Evolutionary conservation across 2,329 filamentous ascomycete genomes (phyloP), one percentile per base, ranked within the genome.

Genomic region (Alternaria angustiovoidea): DNA sequence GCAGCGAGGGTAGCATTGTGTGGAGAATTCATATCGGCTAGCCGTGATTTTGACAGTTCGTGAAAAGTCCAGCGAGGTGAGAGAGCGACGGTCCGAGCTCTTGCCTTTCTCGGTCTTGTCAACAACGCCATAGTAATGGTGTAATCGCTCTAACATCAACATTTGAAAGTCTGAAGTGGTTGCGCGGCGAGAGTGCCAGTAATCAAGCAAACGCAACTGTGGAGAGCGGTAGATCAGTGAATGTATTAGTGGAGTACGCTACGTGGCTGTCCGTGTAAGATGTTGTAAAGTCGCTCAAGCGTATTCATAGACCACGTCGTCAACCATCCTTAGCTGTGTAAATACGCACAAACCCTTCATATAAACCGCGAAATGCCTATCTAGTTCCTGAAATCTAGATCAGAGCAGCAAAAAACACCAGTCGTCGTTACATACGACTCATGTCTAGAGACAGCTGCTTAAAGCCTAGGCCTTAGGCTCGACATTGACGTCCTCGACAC

Each of bases 401-500:
- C 16, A 47, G 22, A 9, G n/a, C 22, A 14, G 32, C 20, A 12
- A 39, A 24, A 24, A 36, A 48, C 46, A 48, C 12, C 20, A n/a
- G 7, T 24, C 46, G 18, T 36, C 51, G n/a, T 54, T 5, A 16
- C n/a, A 9, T 3, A 5, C 6, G 8, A 26, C 34, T 14, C n/a
- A 7, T 51, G 12, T 14, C 22, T 11, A 44, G 7, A 22, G 11
- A 6, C 14, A 18, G 7, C 32, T 28, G 30, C 36, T 48, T 66
- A 66, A 34, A 47, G 62, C 57, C 69, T 71, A 18, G 69, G 55
- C 63, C 57, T 70, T 71, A 18, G 69, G 57, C 54, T 70, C 69
- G 9, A 67, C 55, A 9, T 63, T 52, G 18, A 67, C 58, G 30
- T 61, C 54, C 53, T 67, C 66, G 7, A 63, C 57, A 32, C 57